Evolutionary conservation across 2,329 filamentous ascomycete genomes (phyloP).

Genomic region (Colletotrichum musicola): DNA sequence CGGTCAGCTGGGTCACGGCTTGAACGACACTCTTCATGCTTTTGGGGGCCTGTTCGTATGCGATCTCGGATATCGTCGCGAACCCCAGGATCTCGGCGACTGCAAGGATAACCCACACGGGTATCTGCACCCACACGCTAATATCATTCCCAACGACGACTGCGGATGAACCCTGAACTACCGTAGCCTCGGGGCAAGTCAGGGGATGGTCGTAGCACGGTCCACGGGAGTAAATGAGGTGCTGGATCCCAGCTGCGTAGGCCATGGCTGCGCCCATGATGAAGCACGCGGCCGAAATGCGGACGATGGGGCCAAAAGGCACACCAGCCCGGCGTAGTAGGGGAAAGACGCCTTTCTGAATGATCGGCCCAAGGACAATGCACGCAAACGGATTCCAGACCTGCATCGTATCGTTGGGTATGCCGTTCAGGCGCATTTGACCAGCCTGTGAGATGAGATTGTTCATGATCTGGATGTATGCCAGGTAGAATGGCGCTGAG

Average conservation of each 20-base stretch:
- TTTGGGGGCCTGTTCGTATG: conserved; percentile 56
- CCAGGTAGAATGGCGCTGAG: conserved; percentile 46
- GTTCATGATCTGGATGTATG: conserved; percentile 67
- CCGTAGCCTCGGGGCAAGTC: neutral
- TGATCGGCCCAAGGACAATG: conserved; percentile 66
- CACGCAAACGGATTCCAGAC: conserved; percentile 66
- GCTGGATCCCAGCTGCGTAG: conserved; percentile 61
- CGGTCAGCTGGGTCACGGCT: conserved; percentile 43
- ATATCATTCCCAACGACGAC: conserved; percentile 44
- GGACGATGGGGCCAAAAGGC: conserved; percentile 65
- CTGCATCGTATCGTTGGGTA: conserved; percentile 68
- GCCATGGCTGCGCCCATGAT: conserved; percentile 62
- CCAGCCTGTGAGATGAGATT: conserved; percentile 68
- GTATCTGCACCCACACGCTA: conserved; percentile 55
- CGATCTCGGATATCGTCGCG: conserved; percentile 57
- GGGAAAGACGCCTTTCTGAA: conserved; percentile 65
- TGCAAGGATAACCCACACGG: conserved; percentile 53
- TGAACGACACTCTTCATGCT: conserved; percentile 52
- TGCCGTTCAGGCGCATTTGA: conserved; percentile 63
- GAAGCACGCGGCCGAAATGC: conserved; percentile 64
- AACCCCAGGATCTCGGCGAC: conserved; percentile 57
- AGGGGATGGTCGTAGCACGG: neutral
- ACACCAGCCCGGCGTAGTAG: conserved; percentile 58
- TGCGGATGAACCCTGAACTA: neutral
- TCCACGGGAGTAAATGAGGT: conserved; percentile 49